Conservation (phyloP, 2,329 filamentous ascomycete genomes). For the Volutella citrinella region DNA sequence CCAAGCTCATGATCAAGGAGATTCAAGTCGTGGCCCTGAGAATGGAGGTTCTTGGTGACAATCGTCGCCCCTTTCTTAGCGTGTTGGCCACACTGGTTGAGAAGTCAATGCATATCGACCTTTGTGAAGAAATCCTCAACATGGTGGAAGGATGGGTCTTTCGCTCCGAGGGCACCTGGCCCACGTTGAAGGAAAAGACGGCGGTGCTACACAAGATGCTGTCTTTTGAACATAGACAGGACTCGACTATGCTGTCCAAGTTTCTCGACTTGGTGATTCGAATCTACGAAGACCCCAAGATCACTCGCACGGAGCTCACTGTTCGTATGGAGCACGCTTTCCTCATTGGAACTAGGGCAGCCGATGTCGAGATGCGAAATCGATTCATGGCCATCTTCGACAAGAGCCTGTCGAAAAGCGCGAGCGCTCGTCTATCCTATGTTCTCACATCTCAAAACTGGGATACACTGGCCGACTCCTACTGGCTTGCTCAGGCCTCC, state of each 20-base stretch:
- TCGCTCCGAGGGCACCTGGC: conserved; percentile 89
- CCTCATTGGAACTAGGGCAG: conserved; percentile 87
- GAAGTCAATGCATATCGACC: conserved; percentile 79
- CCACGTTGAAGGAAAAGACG: conserved; percentile 97
- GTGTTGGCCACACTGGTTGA: conserved; percentile 93
- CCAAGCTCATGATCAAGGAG: conserved; percentile 87
- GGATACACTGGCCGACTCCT: conserved; percentile 92
- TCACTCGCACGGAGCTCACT: conserved; percentile 90
- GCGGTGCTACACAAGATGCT: conserved; percentile 99
- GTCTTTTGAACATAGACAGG: conserved; percentile 81
- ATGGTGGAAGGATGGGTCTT: conserved; percentile 98
- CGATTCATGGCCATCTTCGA: conserved; percentile 97
- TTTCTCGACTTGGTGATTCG: conserved; percentile 95
- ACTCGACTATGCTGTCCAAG: conserved; percentile 82
- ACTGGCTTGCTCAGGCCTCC: conserved; percentile 94
- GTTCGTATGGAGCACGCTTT: conserved; percentile 98
- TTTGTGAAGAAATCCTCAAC: conserved; percentile 88
- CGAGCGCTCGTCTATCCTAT: conserved; percentile 83
- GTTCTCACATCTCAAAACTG: conserved; percentile 92
- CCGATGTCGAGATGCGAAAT: conserved; percentile 95
- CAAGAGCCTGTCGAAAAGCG: conserved; percentile 87
- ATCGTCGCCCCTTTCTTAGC: conserved; percentile 88
- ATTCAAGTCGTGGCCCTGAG: conserved; percentile 89
- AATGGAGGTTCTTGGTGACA: conserved; percentile 90
- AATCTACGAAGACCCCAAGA: conserved; percentile 97